phyloP scores from a whole-genome alignment of 805 yeast genomes.

The Yamadazyma scolyti region DNA sequence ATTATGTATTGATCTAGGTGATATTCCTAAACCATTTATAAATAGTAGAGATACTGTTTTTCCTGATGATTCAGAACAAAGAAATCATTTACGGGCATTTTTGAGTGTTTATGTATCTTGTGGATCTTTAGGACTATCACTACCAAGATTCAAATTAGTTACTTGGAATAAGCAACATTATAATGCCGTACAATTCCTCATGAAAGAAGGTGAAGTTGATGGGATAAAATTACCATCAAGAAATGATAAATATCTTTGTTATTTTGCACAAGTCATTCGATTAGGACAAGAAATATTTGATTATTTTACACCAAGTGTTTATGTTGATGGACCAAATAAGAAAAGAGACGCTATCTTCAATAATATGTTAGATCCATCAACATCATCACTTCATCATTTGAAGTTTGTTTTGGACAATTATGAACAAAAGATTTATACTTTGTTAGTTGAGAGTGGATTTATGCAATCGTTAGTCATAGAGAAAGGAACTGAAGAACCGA shows the following conservation, averaged over 20 bases:
- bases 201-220: conserved; percentile 14
- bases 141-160: conserved; percentile 49
- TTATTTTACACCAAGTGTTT: conserved; percentile 28
- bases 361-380: conserved; percentile 11
- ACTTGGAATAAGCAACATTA: conserved; percentile 46
- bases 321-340: conserved; percentile 9
- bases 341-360: conserved; percentile 10
- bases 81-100: conserved; percentile 36
- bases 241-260: conserved; percentile 41
- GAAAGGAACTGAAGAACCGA: conserved; percentile 16
- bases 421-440: conserved; percentile 37
- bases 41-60: conserved; percentile 12
- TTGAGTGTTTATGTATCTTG: conserved; percentile 49
- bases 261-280: conserved; percentile 41
- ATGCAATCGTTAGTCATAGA: conserved; percentile 19
- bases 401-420: conserved; percentile 31
- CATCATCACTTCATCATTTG: conserved; percentile 12
- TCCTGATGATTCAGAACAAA: conserved; percentile 18
- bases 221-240: conserved; percentile 17
- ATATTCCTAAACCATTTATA: conserved; percentile 16
- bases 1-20: conserved; percentile 48
- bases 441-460: conserved; percentile 39
- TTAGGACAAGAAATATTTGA: conserved; percentile 49
- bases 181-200: conserved; percentile 18
- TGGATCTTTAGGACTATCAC: conserved; percentile 48